Evolutionary conservation across 768 basidiomycete genomes (phyloP).

Genomic region (Mycena kentingensis): DNA sequence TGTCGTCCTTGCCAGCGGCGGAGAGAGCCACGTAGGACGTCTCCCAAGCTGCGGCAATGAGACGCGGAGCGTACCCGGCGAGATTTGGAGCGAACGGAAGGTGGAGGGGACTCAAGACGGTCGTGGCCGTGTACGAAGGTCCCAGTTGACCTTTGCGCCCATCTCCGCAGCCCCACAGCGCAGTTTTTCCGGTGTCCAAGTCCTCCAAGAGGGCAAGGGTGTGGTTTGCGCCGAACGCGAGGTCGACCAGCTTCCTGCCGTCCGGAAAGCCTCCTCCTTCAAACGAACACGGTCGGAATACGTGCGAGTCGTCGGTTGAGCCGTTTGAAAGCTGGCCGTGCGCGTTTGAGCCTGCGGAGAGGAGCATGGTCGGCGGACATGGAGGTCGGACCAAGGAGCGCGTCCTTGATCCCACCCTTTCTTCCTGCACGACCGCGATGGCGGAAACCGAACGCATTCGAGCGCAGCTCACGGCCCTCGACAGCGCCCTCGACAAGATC

Average conservation of each 20-base stretch:
- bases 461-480: no score
- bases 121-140: conserved; percentile 31
- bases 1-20: conserved; percentile 41
- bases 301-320: conserved; percentile 45
- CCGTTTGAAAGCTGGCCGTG: conserved; percentile 53
- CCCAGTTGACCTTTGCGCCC: conserved; percentile 76
- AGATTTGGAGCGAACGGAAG: conserved; percentile 44
- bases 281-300: conserved; percentile 46
- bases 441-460: no score
- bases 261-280: conserved; percentile 32
- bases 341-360: conserved; percentile 53
- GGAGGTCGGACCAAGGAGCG: no score
- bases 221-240: conserved; percentile 80
- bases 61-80: conserved; percentile 44
- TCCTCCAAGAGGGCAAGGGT: conserved; percentile 64
- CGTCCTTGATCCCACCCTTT: no score
- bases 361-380: conserved; percentile 21
- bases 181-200: conserved; percentile 25
- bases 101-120: conserved; percentile 52
- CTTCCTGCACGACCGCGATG: no score
- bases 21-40: conserved; percentile 74
- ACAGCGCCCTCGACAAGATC: no score
- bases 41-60: conserved; percentile 78
- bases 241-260: conserved; percentile 39
- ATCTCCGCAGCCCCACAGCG: conserved; percentile 79